Base-by-base conservation (phyloP, 345 rosid species). In the Citrus mangshanensis region DNA sequence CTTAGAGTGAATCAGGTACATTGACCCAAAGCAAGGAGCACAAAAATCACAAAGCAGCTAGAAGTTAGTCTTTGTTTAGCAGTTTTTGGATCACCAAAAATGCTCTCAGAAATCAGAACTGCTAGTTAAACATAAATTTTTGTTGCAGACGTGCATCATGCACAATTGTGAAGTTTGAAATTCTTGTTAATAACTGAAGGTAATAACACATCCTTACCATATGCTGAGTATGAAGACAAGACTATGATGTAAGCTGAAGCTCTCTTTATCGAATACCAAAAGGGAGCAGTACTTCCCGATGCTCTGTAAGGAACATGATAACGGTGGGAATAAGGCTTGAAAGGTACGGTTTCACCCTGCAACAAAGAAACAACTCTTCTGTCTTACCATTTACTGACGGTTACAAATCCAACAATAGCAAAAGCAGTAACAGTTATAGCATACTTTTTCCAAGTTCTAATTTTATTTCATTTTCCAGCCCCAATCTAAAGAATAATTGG, bases 221-320 rank as follows among this genome's bases (percentile, higher is more conserved):
- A 92, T 63, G 95, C 95, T 19, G 99, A 95, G 81, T 95, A 95
- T 34, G 98, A 93, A 77, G 98, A 81, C 78, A 93, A 66, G 73
- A 95, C 94, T 37, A 95, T 91, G 58, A 95, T 88, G 78, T 95
- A 79, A 0, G 98, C 97, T 0, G 99, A 82, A 77, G 93, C 99
- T 84, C 98, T 91, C 92, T 95, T 95, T 77, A 95, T 93, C 1
- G 99, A 93, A 87, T 93, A 95, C 99, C 99, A 95, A 51, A 91
- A 86, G 30, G 98, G 96, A 30, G 91, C 74, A 7, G 92, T 89
- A 65, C 98, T 95, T 14, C 80, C 81, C 27, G 99, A 92, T 82
- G 92, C 88, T 71, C 61, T 73, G 72, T 85, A 93, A 77, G 99
- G 98, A 54, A 87, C 88, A 58, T 78, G 99, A 78, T 92, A 95